Percentiles rank a stretch among this genome's conserved stretches.
phyloP scores from a whole-genome alignment of 257 asterid species.

The Solanum chiquidenum region DNA sequence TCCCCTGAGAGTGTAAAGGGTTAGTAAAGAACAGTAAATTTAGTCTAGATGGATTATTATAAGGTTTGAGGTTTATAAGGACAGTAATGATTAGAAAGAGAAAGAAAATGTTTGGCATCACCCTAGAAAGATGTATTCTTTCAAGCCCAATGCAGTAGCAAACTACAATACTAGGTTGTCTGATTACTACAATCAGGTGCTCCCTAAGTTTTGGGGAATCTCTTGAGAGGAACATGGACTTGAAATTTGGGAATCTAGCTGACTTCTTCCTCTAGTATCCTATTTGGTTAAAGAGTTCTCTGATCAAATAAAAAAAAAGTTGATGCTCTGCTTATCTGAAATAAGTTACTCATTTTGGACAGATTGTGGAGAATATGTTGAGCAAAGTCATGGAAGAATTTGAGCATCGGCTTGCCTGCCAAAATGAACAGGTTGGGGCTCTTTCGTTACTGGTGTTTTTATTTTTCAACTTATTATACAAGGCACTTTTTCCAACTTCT shows the following conservation, averaged over 20 bases:
- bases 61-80: not conserved
- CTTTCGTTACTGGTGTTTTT: not conserved
- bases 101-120: not conserved
- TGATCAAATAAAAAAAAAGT: not conserved
- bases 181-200: not conserved
- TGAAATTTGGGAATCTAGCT: not conserved
- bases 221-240: not conserved
- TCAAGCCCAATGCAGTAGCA: not conserved
- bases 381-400: conserved; percentile 67
- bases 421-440: conserved; percentile 40
- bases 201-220: not conserved
- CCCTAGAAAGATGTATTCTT: not conserved
- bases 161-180: not conserved
- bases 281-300: not conserved
- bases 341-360: conserved; percentile 11
- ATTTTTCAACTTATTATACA: not conserved
- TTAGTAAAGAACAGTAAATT: not conserved
- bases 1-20: not conserved
- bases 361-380: conserved; percentile 74
- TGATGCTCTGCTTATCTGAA: conserved; percentile 2
- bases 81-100: not conserved
- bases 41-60: not conserved
- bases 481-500: not conserved
- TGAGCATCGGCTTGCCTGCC: conserved; percentile 38
- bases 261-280: not conserved